Base-by-base conservation (phyloP, 345 rosid genomes). In the Euphorbia peplus region DNA sequence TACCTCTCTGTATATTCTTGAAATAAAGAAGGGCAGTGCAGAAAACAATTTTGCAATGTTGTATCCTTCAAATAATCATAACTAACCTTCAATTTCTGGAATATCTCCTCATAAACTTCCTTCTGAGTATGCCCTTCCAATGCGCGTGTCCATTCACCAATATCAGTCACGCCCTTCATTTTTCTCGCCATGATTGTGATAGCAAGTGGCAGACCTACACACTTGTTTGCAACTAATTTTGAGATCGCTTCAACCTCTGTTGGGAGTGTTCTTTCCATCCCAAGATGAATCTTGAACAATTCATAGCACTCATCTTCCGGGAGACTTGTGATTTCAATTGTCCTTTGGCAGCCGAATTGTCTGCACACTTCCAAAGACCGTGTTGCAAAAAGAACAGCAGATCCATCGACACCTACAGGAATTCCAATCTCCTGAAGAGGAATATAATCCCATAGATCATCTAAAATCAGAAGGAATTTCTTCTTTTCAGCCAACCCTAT, bases 171-270 rank as follows among this genome's bases (percentile, higher is more conserved):
- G 26, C 50, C 50, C 50, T 13, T 44, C 16, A 44, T 44, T 2
- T 44, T 44, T 44, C 50, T 44, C 2, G 50, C 16, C 18, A 13
- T 44, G 15, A 44, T 44, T 44, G 12, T 54, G 13, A 68, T 58
- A 2, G 15, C 72, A 6, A 76, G 72, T 0, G 83, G 81, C 3
- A 82, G 4, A 9, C 82, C 68, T 0, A 0, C 67, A 57, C 82
- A 77, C 63, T 71, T 54, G 4, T 29, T 8, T 0, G 12, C 50
- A 44, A 44, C 12, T 12, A 13, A 44, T 44, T 11, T 44, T 44
- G 50, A 12, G 50, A 44, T 44, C 15, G 3, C 4, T 13, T 44
- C 18, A 15, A 11, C 50, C 50, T 2, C 15, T 8, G 3, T 10
- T 2, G 50, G 4, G 2, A 44, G 50, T 15, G 50, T 12, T 10